Evolutionary conservation across 2,329 filamentous ascomycete species (phyloP).

Genomic region (Penicillium glabrum): DNA sequence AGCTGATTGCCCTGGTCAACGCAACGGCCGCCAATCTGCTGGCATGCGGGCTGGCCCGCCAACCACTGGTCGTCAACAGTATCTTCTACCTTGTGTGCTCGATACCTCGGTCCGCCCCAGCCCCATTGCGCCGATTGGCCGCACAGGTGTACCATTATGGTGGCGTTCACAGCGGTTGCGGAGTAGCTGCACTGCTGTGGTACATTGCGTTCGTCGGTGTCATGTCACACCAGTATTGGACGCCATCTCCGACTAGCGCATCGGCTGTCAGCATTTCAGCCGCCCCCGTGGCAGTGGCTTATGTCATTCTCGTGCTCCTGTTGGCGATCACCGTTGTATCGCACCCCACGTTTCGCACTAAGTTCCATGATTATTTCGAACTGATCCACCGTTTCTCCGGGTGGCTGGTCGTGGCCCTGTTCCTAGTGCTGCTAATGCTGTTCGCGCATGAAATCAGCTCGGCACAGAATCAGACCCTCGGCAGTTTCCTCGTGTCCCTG

Average conservation of each 20-base stretch:
- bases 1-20: conserved; percentile 41
- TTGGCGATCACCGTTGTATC: conserved; percentile 62
- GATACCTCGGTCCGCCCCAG: conserved; percentile 47
- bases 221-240: conserved; percentile 35
- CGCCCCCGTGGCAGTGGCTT: conserved; percentile 55
- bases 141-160: conserved; percentile 57
- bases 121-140: conserved; percentile 46
- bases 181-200: conserved; percentile 51
- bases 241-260: conserved; percentile 14
- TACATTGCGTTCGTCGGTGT: conserved; percentile 40
- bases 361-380: conserved; percentile 69
- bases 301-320: conserved; percentile 59
- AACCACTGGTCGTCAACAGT: conserved; percentile 55
- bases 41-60: conserved; percentile 50
- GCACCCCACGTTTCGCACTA: conserved; percentile 62
- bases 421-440: conserved; percentile 64
- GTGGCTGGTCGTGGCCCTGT: conserved; percentile 65
- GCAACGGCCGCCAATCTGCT: conserved; percentile 49
- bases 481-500: conserved; percentile 44
- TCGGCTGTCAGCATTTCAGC: conserved; percentile 23
- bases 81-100: conserved; percentile 49
- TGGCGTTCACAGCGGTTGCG: conserved; percentile 55
- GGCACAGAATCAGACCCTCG: conserved; percentile 35
- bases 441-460: conserved; percentile 47
- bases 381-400: conserved; percentile 69